Percentiles rank a stretch among this genome's conserved stretches.
phyloP scores from a whole-genome alignment of 495 filamentous ascomycete species.

The Penicillium taxi region DNA sequence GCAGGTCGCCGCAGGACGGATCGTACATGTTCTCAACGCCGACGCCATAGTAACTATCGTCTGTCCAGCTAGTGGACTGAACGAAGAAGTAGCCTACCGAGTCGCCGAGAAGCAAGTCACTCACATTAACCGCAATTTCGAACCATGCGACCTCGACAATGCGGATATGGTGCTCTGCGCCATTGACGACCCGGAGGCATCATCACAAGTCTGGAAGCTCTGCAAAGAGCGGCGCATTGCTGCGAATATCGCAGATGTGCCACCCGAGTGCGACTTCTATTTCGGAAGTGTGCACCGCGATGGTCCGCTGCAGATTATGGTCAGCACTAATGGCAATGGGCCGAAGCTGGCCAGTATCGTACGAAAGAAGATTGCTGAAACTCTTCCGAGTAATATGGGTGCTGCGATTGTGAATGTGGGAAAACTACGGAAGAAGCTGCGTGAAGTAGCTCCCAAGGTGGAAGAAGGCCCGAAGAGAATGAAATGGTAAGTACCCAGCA shows the following conservation, averaged over 20 bases:
- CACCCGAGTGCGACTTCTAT: constrained; percentile 96
- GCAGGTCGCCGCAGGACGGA: constrained; percentile 94
- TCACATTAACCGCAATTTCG: constrained; percentile 74
- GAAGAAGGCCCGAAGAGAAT: constrained; percentile 83
- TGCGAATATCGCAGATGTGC: constrained; percentile 95
- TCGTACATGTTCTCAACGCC: constrained; percentile 86
- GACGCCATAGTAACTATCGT: constrained; percentile 85
- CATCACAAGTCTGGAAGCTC: constrained; percentile 78
- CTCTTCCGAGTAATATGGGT: constrained; percentile 67
- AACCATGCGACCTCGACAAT: constrained; percentile 68
- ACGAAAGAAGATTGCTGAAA: constrained; percentile 68
- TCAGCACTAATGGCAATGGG: constrained; percentile 94
- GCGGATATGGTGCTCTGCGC: constrained; percentile 86
- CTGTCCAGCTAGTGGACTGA: constrained; percentile 69
- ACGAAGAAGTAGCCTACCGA: constrained; percentile 78
- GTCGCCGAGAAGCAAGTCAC: constrained; percentile 62
- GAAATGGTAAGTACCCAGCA: constrained; percentile 60
- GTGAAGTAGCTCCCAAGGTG: constrained; percentile 60
- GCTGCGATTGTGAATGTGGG: constrained; percentile 80
- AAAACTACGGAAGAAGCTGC: constrained; percentile 64
- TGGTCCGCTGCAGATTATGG: constrained; percentile 95
- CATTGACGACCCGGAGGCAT: constrained; percentile 84
- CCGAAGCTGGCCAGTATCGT: constrained; percentile 86
- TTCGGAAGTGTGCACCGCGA: constrained; percentile 94
- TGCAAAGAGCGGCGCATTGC: constrained; percentile 79